Evolutionary conservation across 1,284 basidiomycete genomes (phyloP), one percentile per base, ranked within the genome.

Genomic region (Somion occarium): DNA sequence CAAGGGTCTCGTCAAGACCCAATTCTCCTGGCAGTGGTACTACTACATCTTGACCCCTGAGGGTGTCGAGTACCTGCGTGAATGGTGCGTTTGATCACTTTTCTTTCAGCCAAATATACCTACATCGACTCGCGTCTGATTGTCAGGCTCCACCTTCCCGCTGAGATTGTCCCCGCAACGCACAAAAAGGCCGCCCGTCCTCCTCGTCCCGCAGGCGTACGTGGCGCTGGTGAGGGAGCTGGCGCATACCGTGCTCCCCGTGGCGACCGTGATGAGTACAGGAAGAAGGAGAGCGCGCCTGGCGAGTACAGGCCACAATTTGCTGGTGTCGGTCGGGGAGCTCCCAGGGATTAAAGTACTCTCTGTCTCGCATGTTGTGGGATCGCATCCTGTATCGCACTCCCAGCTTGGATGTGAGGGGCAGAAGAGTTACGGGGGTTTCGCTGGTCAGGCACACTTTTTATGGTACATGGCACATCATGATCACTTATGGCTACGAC

Each of bases 21-120:
- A 95, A 71, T 94, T 95, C 79, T 92, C 88, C 50, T 96, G 92
- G 92, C 91, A 93, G 68, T 93, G 83, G 80, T 94, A 92, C 74
- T 95, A 96, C 82, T 97, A 97, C 76, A 82, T 85, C 67, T 81
- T 97, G 68, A 97, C 93, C 64, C 87, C 91, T 54, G 93, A 97
- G 72, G 94, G 94, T 66, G 88, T 97, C 58, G 92, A 95, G 61
- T 95, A 91, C 76, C 87, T 98, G 71, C 87, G 94, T 61, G 92
- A 96, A 75, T 93, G 86, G 87, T 89, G 60, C 60, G 85, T 74
- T 3, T n/a, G 15, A n/a, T 23, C 24, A 47, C 30, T 34, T 34
- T 34, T n/a, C 42, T 22, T 44, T 12, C n/a, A 13, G 19, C 50
- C 30, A 23, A 25, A 42, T 42, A 15, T 7, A 20, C 38, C 20